Evolutionary conservation across 129 eudicot genomes (phyloP).

Genomic region (Erigeron canadensis): DNA sequence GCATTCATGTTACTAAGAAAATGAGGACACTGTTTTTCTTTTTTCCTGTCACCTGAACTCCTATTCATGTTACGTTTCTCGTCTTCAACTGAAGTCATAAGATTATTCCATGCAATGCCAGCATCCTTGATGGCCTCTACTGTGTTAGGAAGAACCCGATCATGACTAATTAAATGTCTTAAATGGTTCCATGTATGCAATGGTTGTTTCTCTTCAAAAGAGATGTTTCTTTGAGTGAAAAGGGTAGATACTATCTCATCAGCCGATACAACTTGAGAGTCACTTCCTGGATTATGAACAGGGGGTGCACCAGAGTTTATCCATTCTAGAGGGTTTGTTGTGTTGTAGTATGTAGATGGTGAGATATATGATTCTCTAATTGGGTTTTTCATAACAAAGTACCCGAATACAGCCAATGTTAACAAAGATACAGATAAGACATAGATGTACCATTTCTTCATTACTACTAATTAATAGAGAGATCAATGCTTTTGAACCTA

Average conservation of each 20-base stretch:
- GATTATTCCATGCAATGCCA: constrained; percentile 72
- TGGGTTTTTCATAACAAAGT: constrained; percentile 44
- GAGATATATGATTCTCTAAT: constrained; percentile 39
- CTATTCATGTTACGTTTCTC: constrained; percentile 59
- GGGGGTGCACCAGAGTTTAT: constrained; percentile 52
- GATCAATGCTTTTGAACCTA: constrained; percentile 18
- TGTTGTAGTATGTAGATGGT: constrained; percentile 44
- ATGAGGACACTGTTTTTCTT: constrained; percentile 89
- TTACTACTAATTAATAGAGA: constrained; percentile 35
- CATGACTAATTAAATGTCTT: constrained; percentile 56
- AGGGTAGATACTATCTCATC: constrained; percentile 53
- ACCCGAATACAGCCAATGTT: constrained; percentile 59
- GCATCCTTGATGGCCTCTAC: constrained; percentile 84
- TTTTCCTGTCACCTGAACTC: constrained; percentile 54
- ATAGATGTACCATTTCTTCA: constrained; percentile 93
- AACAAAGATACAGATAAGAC: constrained; percentile 53
- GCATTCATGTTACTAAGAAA: constrained; percentile 79
- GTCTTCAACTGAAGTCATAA: constrained; percentile 71
- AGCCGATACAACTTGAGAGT: constrained; percentile 55
- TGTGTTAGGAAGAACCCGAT: constrained; percentile 78
- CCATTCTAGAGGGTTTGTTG: constrained; percentile 92
- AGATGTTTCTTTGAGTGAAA: constrained; percentile 55
- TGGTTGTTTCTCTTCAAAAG: constrained; percentile 53
- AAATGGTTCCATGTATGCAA: constrained; percentile 80
- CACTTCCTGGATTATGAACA: constrained; percentile 49